phyloP scores from a whole-genome alignment of 1,284 basidiomycete species.

The Rhizopogon hawkerae region DNA sequence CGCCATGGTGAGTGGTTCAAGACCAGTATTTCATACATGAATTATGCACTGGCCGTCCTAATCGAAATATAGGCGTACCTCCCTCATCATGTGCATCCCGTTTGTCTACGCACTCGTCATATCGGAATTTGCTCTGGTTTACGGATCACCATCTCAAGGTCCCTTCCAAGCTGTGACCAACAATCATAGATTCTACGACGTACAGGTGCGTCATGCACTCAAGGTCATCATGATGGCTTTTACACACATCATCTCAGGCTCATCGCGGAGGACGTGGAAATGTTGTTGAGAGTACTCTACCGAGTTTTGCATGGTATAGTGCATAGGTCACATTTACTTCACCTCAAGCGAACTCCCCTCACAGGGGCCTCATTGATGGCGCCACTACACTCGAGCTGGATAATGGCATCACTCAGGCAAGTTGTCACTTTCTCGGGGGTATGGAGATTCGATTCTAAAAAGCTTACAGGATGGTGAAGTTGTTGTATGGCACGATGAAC shows the following conservation, averaged over 20 bases:
- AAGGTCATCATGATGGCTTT: neutral
- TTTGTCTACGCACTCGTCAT: slow-evolving; percentile 7
- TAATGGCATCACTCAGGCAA: slow-evolving; percentile 63
- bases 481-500: slow-evolving; percentile 74
- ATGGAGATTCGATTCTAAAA: slow-evolving; percentile 7
- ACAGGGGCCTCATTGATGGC: slow-evolving; percentile 64
- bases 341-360: slow-evolving; percentile 7
- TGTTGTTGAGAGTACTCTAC: slow-evolving; percentile 59
- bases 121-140: slow-evolving; percentile 12
- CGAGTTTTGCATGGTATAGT: slow-evolving; percentile 64
- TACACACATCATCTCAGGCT: slow-evolving; percentile 36
- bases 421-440: slow-evolving; percentile 1
- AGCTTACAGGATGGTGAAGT: slow-evolving; percentile 54
- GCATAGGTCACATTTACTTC: slow-evolving; percentile 1
- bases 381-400: slow-evolving; percentile 71
- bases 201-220: slow-evolving; percentile 32
- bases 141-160: slow-evolving; percentile 24
- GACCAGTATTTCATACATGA: neutral
- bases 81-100: slow-evolving; percentile 11
- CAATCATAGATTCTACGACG: slow-evolving; percentile 29
- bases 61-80: neutral
- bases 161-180: slow-evolving; percentile 8
- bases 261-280: slow-evolving; percentile 73
- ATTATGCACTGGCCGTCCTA: neutral
- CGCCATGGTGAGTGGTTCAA: neutral